Evolutionary conservation across 768 basidiomycete genomes (phyloP).

Genomic region (Saitozyma podzolica): DNA sequence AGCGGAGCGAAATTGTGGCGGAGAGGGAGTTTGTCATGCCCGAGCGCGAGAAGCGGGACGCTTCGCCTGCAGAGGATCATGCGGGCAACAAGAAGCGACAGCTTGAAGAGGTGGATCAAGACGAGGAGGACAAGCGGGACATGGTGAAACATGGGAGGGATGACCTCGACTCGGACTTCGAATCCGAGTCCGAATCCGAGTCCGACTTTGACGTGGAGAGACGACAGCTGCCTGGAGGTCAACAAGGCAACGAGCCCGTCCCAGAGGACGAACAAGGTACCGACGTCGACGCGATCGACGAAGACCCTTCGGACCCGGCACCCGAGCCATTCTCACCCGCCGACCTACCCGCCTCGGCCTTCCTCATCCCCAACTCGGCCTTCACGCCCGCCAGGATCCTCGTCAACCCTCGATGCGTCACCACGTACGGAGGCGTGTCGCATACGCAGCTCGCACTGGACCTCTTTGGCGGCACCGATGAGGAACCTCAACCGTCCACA

Average conservation of each 20-base stretch:
- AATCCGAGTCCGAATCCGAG: too few species aligned
- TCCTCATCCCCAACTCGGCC: slow-evolving; percentile 76
- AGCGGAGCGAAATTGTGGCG: slow-evolving; percentile 18
- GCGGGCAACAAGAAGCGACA: slow-evolving; percentile 42
- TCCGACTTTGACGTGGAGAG: not conserved
- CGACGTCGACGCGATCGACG: slow-evolving; percentile 50
- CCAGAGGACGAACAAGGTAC: slow-evolving; percentile 49
- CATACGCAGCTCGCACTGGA: slow-evolving; percentile 95
- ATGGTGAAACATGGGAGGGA: not conserved
- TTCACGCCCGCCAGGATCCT: slow-evolving; percentile 86
- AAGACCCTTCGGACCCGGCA: slow-evolving; percentile 43
- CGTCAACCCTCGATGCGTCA: slow-evolving; percentile 94
- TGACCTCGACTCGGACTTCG: not conserved
- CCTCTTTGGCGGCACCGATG: slow-evolving; percentile 76
- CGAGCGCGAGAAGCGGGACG: slow-evolving; percentile 8
- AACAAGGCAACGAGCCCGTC: slow-evolving; percentile 14
- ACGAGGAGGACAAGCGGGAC: not conserved
- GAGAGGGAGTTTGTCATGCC: slow-evolving; percentile 13
- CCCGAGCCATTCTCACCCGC: slow-evolving; percentile 46
- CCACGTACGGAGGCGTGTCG: slow-evolving; percentile 95
- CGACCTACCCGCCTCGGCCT: slow-evolving; percentile 51
- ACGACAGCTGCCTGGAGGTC: slow-evolving; percentile 16
- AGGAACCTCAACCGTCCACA: slow-evolving; percentile 55
- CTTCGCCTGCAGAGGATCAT: slow-evolving; percentile 26
- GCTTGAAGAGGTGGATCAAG: not conserved